A percentile compares a stretch with the other conserved stretches of the same genome.
These are phyloP conservation scores for Globisporangium camurandrum DNA, from an alignment of 352 stramenopile genomes.

Conservation along the genomic window DNA sequence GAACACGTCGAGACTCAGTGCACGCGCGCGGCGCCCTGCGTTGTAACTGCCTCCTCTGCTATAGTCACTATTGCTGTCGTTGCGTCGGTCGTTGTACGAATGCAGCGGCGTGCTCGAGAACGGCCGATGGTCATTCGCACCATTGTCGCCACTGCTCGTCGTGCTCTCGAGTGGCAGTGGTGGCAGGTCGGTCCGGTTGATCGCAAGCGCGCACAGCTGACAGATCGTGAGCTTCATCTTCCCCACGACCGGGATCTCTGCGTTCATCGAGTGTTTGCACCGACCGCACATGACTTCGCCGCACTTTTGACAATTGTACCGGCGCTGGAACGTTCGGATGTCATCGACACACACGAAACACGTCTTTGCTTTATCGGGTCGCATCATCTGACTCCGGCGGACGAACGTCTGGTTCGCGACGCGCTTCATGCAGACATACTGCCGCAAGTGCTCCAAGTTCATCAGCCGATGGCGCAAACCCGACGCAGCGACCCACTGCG, in stretches of 20 bases:
- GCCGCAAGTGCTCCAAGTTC: constrained; percentile 71
- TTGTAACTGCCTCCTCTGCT: too few relatives aligned
- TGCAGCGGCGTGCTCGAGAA: constrained; percentile 39
- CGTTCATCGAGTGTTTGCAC: constrained; percentile 68
- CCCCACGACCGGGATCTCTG: constrained; percentile 74
- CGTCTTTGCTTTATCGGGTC: constrained; percentile 60
- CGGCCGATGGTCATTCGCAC: too few relatives aligned
- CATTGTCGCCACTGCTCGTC: constrained; percentile 26
- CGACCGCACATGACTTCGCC: constrained; percentile 69
- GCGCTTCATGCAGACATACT: constrained; percentile 77
- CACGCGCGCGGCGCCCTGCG: constrained; percentile 28
- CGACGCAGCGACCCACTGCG: constrained; percentile 55
- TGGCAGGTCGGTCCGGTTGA: constrained; percentile 57
- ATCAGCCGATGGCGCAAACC: constrained; percentile 58
- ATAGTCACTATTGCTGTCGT: too few relatives aligned
- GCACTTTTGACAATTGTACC: constrained; percentile 83
- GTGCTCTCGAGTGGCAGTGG: too few relatives aligned
- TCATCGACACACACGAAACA: constrained; percentile 79
- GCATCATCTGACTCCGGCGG: constrained; percentile 54
- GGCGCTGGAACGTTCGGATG: constrained; percentile 70
- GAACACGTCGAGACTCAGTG: constrained; percentile 67
- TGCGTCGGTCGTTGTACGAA: constrained; percentile 14
- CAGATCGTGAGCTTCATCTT: constrained; percentile 86
- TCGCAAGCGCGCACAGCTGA: constrained; percentile 63
- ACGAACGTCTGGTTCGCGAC: constrained; percentile 68